phyloP scores from a whole-genome alignment of 2,329 filamentous ascomycete genomes.

The Epichloe gansuensis region DNA sequence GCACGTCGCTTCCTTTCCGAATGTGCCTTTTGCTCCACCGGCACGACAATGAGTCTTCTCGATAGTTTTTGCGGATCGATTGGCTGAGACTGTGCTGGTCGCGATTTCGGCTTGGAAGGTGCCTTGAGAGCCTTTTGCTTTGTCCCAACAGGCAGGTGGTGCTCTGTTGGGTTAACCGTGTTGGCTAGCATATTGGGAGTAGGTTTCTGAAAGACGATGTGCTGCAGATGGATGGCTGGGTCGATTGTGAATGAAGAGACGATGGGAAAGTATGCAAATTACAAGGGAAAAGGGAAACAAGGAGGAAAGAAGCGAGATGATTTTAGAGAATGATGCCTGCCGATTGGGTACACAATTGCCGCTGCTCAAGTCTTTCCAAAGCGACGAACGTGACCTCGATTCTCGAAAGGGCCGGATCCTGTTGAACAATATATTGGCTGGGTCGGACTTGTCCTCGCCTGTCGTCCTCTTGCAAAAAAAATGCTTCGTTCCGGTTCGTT shows the following conservation, averaged over 20 bases:
- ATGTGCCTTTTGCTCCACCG: slow-evolving; percentile 34
- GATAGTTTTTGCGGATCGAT: slow-evolving; percentile 44
- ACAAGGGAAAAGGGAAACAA: neutral
- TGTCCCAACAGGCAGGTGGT: slow-evolving; percentile 1
- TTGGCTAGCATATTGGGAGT: slow-evolving; percentile 6
- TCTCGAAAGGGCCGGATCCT: neutral
- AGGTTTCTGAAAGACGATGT: neutral
- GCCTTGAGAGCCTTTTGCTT: neutral
- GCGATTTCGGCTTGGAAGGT: slow-evolving; percentile 5
- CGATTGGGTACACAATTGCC: neutral
- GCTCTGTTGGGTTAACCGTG: slow-evolving; percentile 4
- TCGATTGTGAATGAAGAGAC: neutral
- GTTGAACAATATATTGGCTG: neutral
- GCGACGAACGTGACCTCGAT: neutral
- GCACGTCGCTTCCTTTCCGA: slow-evolving; percentile 23
- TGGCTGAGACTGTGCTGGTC: slow-evolving; percentile 16
- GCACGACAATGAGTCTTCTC: slow-evolving; percentile 36
- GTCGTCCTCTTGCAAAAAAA: neutral
- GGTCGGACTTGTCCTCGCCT: neutral
- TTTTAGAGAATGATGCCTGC: neutral
- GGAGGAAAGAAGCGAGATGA: neutral
- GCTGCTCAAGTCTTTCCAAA: neutral
- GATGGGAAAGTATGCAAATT: neutral
- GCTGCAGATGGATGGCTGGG: neutral
- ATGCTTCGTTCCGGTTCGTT: neutral